phyloP scores from a whole-genome alignment of 2,329 filamentous ascomycete species.

The Lachnellula cervina region DNA sequence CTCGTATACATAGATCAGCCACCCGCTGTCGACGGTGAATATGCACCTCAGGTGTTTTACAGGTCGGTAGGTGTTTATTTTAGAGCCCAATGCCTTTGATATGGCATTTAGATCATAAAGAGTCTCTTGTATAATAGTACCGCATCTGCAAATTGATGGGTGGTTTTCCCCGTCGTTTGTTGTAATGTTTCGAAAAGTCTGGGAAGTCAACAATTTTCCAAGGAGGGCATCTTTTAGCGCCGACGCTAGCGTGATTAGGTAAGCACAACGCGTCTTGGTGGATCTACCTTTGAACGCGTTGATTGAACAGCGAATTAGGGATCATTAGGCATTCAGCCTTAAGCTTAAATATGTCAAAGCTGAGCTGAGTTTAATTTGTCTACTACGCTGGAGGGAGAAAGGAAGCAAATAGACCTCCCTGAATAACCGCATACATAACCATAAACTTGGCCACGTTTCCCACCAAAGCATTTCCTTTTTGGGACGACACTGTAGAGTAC shows the following conservation, averaged over 20 bases:
- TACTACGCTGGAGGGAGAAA: slow-evolving; percentile 82
- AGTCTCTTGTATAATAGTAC: not conserved
- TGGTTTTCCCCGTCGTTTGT: not conserved
- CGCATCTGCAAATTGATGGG: not conserved
- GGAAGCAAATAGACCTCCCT: slow-evolving; percentile 77
- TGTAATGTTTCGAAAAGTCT: not conserved
- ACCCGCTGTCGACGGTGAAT: not conserved
- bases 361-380: slow-evolving; percentile 9
- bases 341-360: too few species aligned
- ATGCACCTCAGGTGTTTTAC: not conserved
- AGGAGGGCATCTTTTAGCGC: not conserved
- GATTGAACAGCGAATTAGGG: too few species aligned
- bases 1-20: too few species aligned
- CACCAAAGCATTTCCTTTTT: slow-evolving; percentile 6
- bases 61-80: not conserved
- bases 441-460: slow-evolving; percentile 47
- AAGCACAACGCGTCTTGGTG: too few species aligned
- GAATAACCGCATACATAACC: slow-evolving; percentile 76
- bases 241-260: not conserved
- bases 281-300: too few species aligned
- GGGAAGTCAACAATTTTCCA: too few species aligned
- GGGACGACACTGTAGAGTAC: slow-evolving; percentile 55
- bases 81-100: not conserved
- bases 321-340: too few species aligned
- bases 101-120: not conserved